Percentiles rank a stretch among this genome's conserved stretches.
Evolutionary conservation across 2,329 filamentous ascomycete species (phyloP).

Genomic region (Cyphellophora attinorum): DNA sequence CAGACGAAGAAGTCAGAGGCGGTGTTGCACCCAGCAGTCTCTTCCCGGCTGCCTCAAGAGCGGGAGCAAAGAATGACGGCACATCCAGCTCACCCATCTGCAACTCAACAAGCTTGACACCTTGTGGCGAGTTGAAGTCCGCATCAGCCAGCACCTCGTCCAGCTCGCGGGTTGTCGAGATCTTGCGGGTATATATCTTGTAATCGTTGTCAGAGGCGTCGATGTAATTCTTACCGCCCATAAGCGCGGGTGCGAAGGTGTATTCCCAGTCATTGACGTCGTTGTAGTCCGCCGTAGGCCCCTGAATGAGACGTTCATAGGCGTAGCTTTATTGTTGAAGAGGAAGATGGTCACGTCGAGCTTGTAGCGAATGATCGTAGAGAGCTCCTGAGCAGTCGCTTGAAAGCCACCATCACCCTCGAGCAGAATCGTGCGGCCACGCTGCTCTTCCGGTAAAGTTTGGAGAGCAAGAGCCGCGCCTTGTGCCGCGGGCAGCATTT

Average conservation of each 20-base stretch:
- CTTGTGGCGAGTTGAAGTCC: constrained; percentile 48
- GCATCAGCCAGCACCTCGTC: constrained; percentile 54
- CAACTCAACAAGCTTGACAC: constrained; percentile 64
- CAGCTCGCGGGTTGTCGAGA: constrained; percentile 61
- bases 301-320: constrained; percentile 82
- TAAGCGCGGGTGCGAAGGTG: constrained; percentile 56
- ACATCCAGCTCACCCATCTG: constrained; percentile 74
- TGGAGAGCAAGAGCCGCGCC: constrained; percentile 58
- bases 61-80: constrained; percentile 33
- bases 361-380: constrained; percentile 68
- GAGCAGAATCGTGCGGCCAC: constrained; percentile 65
- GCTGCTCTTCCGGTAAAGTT: background rate
- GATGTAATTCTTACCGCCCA: constrained; percentile 51
- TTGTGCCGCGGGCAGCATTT: constrained; percentile 52
- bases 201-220: constrained; percentile 38
- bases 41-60: constrained; percentile 11
- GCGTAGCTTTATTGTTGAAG: constrained; percentile 86
- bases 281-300: constrained; percentile 70
- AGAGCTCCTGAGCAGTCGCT: constrained; percentile 68
- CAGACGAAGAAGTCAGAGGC: no score
- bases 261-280: constrained; percentile 70
- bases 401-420: constrained; percentile 87
- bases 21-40: no score
- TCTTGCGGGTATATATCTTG: constrained; percentile 35
- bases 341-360: constrained; percentile 75